Base-by-base conservation (phyloP, 306 rosid genomes). In the Notholithocarpus densiflorus region DNA sequence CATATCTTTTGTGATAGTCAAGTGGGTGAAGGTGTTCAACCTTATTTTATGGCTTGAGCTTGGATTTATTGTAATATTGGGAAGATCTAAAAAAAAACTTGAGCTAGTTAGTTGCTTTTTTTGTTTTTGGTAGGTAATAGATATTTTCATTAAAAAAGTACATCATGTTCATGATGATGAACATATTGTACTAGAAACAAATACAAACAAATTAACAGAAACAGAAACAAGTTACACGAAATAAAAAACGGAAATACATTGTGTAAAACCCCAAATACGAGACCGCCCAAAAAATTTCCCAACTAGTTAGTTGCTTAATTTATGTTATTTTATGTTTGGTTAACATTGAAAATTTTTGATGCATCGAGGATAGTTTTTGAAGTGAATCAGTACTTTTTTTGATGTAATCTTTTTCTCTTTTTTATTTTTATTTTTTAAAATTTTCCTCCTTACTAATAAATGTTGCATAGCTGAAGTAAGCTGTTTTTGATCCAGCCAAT, bases 401-500 rank as follows among this genome's bases (percentile, higher is more conserved):
- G 14, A 34, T 66, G 23, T 19, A 17, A 55, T 66, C 2, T 31
- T 73, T 27, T 29, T 48, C 56, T n/a, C 24, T 14, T 14, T 31
- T 26, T 64, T 64, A 26, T 48, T 24, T 65, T 37, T 34, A 6
- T 5, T 5, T 37, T 37, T 7, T 0, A 37, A 37, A 37, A 34
- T 34, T 37, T 37, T 37, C 45, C 45, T 7, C 45, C 37, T 27
- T 24, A 8, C 20, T 52, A 68, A 31, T 59, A 60, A 40, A 32
- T 71, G 74, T 71, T 52, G 73, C 21, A 56, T 82, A 61, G 40
- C 56, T 79, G 78, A 66, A 83, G 80, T 78, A 51, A 83, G 75
- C 79, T 24, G 37, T 68, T 72, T 78, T 68, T 79, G 70, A 78
- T 87, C 82, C 82, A 95, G 98, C 98, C 97, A 65, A 92, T 76